phyloP scores from a whole-genome alignment of 1,139 yeast genomes.

The Pichia sp. region DNA sequence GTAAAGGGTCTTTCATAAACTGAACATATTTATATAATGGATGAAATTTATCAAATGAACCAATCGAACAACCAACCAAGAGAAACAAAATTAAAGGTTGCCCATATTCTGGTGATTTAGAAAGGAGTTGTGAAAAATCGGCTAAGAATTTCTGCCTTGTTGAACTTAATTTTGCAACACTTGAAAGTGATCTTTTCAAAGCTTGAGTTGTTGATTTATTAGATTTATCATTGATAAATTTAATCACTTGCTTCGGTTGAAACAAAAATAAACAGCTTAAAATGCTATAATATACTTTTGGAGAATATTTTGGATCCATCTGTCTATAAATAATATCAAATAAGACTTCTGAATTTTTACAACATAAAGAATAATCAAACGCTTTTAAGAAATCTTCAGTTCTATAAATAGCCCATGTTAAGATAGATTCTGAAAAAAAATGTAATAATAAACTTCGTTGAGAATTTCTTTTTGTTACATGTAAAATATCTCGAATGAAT shows the following conservation, averaged over 20 bases:
- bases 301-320: slow-evolving; percentile 22
- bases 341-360: slow-evolving; percentile 19
- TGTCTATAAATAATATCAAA: slow-evolving; percentile 24
- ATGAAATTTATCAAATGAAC: slow-evolving; percentile 32
- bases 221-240: slow-evolving; percentile 19
- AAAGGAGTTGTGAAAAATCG: slow-evolving; percentile 21
- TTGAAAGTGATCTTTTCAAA: slow-evolving; percentile 23
- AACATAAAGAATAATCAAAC: slow-evolving; percentile 9
- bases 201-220: slow-evolving; percentile 20
- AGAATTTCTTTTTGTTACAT: slow-evolving; percentile 40
- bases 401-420: slow-evolving; percentile 53
- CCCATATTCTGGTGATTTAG: slow-evolving; percentile 23
- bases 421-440: slow-evolving; percentile 44
- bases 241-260: slow-evolving; percentile 22
- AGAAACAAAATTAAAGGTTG: slow-evolving; percentile 29
- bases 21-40: slow-evolving; percentile 40
- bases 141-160: slow-evolving; percentile 23
- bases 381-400: slow-evolving; percentile 38
- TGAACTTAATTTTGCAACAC: slow-evolving; percentile 12
- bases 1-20: slow-evolving; percentile 20
- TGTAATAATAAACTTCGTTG: slow-evolving; percentile 51
- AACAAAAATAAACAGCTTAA: slow-evolving; percentile 22
- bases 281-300: slow-evolving; percentile 19
- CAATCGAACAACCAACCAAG: slow-evolving; percentile 31
- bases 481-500: slow-evolving; percentile 37